A percentile compares a stretch with the other conserved stretches of the same genome.
Conservation (phyloP, 78 protist genomes). For the Dictyostelium purpureum region DNA sequence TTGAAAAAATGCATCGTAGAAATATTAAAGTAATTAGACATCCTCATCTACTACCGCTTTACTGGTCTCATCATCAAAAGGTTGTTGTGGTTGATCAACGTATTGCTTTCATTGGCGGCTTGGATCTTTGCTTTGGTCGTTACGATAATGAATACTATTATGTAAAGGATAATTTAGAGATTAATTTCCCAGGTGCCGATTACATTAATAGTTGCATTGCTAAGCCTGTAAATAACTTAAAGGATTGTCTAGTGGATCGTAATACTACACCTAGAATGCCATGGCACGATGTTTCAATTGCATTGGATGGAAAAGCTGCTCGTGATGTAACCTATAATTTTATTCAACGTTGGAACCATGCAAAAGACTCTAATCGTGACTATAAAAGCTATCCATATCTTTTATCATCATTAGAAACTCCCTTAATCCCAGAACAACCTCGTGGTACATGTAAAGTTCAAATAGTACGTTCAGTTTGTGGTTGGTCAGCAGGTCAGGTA, state of each 20-base stretch:
- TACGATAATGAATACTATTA: slow-evolving; percentile 44
- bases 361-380: slow-evolving; percentile 61
- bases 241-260: slow-evolving; percentile 30
- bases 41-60: slow-evolving; percentile 75
- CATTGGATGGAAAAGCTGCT: slow-evolving; percentile 71
- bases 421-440: slow-evolving; percentile 1
- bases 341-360: slow-evolving; percentile 90
- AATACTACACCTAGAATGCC: slow-evolving; percentile 76
- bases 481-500: slow-evolving; percentile 79
- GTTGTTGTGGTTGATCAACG: slow-evolving; percentile 71
- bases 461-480: slow-evolving; percentile 74
- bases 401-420: slow-evolving; percentile 7
- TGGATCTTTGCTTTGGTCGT: slow-evolving; percentile 74
- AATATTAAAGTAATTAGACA: slow-evolving; percentile 74
- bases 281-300: slow-evolving; percentile 77
- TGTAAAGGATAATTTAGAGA: slow-evolving; percentile 21
- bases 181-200: slow-evolving; percentile 56
- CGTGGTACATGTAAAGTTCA: slow-evolving; percentile 57
- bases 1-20: slow-evolving; percentile 62
- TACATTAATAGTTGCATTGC: slow-evolving; percentile 43
- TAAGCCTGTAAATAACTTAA: slow-evolving; percentile 21
- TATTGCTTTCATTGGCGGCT: slow-evolving; percentile 84
- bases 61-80: slow-evolving; percentile 86
- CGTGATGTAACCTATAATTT: slow-evolving; percentile 86
- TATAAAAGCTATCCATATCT: slow-evolving; percentile 71